Evolutionary conservation across 2,329 filamentous ascomycete species (phyloP).

Genomic region (Trichoderma atrobrunneum): DNA sequence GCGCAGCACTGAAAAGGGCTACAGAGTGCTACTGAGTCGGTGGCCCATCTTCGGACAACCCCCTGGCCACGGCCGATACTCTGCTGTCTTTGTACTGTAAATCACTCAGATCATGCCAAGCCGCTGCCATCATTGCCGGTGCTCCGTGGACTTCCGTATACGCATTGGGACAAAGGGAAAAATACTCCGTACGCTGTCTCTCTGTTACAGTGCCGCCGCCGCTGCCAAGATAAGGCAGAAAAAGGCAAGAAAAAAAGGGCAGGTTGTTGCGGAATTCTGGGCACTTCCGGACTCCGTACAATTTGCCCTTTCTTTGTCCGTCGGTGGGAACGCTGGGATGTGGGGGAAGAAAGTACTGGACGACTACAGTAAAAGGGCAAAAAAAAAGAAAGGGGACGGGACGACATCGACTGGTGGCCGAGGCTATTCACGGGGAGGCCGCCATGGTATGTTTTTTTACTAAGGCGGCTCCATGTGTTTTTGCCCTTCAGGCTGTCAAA

Average conservation of each 20-base stretch:
- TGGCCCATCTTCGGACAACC: background rate
- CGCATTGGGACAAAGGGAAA: background rate
- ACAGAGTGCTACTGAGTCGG: background rate
- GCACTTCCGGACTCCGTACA: background rate
- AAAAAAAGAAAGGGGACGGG: background rate
- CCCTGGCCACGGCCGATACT: background rate
- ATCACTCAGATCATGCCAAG: conserved; percentile 7
- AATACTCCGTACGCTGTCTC: background rate
- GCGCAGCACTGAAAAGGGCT: too few species aligned
- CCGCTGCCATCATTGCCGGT: background rate
- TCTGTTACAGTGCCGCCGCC: background rate
- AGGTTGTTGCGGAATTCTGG: background rate
- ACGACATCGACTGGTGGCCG: background rate
- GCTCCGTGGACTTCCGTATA: background rate
- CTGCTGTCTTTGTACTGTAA: background rate
- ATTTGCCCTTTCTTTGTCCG: background rate
- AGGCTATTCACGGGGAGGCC: conserved; percentile 14
- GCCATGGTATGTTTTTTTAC: background rate
- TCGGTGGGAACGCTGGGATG: background rate
- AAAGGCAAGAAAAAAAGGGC: background rate
- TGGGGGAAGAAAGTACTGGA: background rate
- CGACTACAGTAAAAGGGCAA: background rate
- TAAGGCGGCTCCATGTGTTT: background rate
- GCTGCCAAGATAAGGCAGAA: background rate
- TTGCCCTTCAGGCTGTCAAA: background rate